These are phyloP conservation scores for Penicillium sp. DNA, from an alignment of 2,329 filamentous ascomycete genomes.

Conservation along the genomic window DNA sequence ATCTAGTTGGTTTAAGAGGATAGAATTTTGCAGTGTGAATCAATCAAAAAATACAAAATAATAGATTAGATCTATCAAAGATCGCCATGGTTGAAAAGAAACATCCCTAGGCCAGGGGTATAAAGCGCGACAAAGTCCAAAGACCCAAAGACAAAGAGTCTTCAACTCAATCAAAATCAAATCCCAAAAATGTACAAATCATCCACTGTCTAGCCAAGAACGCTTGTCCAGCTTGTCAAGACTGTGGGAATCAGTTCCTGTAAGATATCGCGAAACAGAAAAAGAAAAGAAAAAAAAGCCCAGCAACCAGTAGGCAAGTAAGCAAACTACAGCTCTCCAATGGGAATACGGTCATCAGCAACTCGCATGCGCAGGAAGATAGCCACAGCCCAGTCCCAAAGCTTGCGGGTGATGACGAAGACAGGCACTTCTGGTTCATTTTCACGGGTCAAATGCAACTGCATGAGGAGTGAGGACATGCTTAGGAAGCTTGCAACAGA, in stretches of 20 bases:
- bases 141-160: background rate
- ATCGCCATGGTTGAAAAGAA: slow-evolving; percentile 9
- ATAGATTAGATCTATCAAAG: slow-evolving; percentile 20
- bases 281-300: background rate
- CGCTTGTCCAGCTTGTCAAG: background rate
- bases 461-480: slow-evolving; percentile 66
- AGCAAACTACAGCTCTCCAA: slow-evolving; percentile 24
- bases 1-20: background rate
- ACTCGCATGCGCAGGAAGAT: slow-evolving; percentile 38
- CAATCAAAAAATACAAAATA: background rate
- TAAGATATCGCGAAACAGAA: background rate
- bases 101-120: slow-evolving; percentile 7
- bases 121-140: background rate
- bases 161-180: background rate
- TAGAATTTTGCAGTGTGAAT: background rate
- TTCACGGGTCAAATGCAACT: slow-evolving; percentile 62
- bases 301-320: background rate
- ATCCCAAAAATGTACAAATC: slow-evolving; percentile 16
- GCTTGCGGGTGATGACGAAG: slow-evolving; percentile 48
- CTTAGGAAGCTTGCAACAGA: slow-evolving; percentile 73
- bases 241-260: background rate
- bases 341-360: slow-evolving; percentile 24
- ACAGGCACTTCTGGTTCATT: slow-evolving; percentile 62
- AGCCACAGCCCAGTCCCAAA: slow-evolving; percentile 39
- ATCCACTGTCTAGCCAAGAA: background rate